Percentiles rank a stretch among this genome's conserved stretches.
Evolutionary conservation across 306 rosid species (phyloP).

Genomic region (Hippophae gyantsensis): DNA sequence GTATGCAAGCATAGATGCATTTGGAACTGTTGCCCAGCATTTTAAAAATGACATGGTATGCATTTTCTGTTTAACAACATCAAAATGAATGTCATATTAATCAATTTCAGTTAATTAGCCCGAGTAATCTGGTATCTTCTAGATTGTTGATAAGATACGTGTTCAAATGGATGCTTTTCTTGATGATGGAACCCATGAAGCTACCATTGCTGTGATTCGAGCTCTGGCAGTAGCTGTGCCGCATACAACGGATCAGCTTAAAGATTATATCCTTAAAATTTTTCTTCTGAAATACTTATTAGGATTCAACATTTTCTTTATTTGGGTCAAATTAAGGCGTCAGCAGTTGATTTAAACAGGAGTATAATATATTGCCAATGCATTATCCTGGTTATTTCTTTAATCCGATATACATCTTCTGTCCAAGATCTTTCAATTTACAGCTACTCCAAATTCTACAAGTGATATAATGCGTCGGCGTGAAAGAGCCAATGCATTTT

Average conservation of each 20-base stretch:
- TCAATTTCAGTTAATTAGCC: constrained; percentile 16
- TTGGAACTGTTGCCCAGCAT: constrained; percentile 93
- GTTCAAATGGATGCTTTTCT: constrained; percentile 99
- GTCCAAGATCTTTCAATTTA: constrained; percentile 87
- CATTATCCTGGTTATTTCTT: constrained; percentile 35
- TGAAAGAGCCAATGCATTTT: constrained; percentile 70
- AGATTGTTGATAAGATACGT: constrained; percentile 96
- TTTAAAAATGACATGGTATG: constrained; percentile 77
- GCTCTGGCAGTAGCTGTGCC: constrained; percentile 91
- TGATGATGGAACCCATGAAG: constrained; percentile 98
- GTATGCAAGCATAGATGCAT: constrained; percentile 91
- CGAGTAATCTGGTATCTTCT: constrained; percentile 18
- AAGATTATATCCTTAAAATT: constrained; percentile 84
- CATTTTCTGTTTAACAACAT: constrained; percentile 17
- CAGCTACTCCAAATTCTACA: constrained; percentile 40
- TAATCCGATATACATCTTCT: constrained; percentile 72
- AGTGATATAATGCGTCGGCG: constrained; percentile 55
- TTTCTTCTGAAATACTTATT: constrained; percentile 5
- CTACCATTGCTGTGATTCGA: constrained; percentile 78
- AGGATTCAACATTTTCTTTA: constrained; percentile 2
- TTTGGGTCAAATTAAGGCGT: neutral
- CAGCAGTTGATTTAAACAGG: neutral
- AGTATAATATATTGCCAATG: constrained; percentile 11
- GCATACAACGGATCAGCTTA: constrained; percentile 73
- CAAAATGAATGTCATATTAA: constrained; percentile 10